A percentile compares a stretch with the other conserved stretches of the same genome.
Conservation (phyloP, 768 basidiomycete species). For the Trametes gibbosa region DNA sequence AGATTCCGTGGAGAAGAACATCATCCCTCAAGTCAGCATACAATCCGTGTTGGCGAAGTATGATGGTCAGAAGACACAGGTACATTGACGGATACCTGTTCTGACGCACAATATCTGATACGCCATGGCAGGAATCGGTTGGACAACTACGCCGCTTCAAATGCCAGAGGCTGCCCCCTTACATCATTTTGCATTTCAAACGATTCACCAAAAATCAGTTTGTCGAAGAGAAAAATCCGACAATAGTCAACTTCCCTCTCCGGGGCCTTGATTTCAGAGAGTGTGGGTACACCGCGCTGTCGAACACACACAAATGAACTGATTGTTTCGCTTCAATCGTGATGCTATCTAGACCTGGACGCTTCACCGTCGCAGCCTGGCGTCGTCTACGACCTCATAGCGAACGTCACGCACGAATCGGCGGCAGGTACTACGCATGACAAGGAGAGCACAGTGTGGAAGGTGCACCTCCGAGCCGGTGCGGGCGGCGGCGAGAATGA, state of each 20-base stretch:
- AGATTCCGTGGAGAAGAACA: slow-evolving; percentile 94
- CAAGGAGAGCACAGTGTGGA: slow-evolving; percentile 91
- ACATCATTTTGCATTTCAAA: slow-evolving; percentile 93
- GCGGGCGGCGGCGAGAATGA: slow-evolving; percentile 79
- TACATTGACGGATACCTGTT: slow-evolving; percentile 32
- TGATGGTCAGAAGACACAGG: slow-evolving; percentile 88
- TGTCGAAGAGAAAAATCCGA: slow-evolving; percentile 98
- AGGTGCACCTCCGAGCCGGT: slow-evolving; percentile 78
- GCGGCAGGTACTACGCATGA: slow-evolving; percentile 94
- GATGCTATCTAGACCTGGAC: slow-evolving; percentile 64
- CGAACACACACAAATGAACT: background rate
- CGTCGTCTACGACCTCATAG: slow-evolving; percentile 88
- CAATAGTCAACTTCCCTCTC: slow-evolving; percentile 95
- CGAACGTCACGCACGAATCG: slow-evolving; percentile 94
- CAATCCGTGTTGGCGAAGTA: slow-evolving; percentile 90
- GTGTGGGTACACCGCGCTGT: slow-evolving; percentile 53
- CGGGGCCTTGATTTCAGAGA: slow-evolving; percentile 90
- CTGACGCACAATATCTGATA: slow-evolving; percentile 13
- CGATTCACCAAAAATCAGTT: slow-evolving; percentile 96
- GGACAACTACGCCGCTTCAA: slow-evolving; percentile 88
- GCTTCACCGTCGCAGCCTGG: slow-evolving; percentile 54
- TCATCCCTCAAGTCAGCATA: slow-evolving; percentile 96
- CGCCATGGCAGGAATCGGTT: slow-evolving; percentile 62
- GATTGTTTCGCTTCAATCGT: background rate
- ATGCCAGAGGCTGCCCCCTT: slow-evolving; percentile 83